Evolutionary conservation across 225 moss, liverwort and hornwort genomes (phyloP), one percentile per base, ranked within the genome.

Genomic region (Thuidium tamariscinum): DNA sequence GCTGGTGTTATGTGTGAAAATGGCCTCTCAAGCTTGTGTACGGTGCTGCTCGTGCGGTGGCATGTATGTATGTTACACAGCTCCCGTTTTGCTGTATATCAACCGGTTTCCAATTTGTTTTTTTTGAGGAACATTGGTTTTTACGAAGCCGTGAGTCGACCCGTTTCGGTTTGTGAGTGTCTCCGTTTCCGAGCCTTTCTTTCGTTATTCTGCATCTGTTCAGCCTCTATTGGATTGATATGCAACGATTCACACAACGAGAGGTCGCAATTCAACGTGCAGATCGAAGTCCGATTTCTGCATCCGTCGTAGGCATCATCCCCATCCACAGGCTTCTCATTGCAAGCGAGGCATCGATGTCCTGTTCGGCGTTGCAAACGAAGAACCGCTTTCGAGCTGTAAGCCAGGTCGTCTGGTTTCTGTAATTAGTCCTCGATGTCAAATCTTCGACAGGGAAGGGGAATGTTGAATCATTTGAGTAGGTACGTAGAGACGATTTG

Each of bases 1-100:
- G 87, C 90, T 90, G 91, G 93, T 90, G 93, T 89, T 60, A 86
- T 75, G 90, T 88, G 88, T 89, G 90, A 82, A 91, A 91, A 87
- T 76, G 90, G 90, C 91, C 89, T 92, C 90, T 84, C 88, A 92
- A 93, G 88, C 89, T 91, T 90, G 85, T 93, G 88, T 90, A 84
- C 49, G 89, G 74, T 90, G 92, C 90, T 70, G 18, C 92, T 65
- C 65, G 25, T 59, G 86, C 81, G 88, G 92, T 88, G 54, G 92
- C 92, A 90, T 82, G 90, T 88, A 86, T 92, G 90, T 92, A 92
- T 84, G 92, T 86, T 92, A 84, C 88, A 68, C 88, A 90, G 84
- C 86, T 90, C 84, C 82, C 80, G 86, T 88, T 92, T 92, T 90
- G 92, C 84, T 92, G 92, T 92, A 92, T 73, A 92, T 88, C 86